These are phyloP conservation scores for Ampelocalamus luodianensis DNA, from an alignment of 176 grass and related monocot species.

Conservation along the genomic window DNA sequence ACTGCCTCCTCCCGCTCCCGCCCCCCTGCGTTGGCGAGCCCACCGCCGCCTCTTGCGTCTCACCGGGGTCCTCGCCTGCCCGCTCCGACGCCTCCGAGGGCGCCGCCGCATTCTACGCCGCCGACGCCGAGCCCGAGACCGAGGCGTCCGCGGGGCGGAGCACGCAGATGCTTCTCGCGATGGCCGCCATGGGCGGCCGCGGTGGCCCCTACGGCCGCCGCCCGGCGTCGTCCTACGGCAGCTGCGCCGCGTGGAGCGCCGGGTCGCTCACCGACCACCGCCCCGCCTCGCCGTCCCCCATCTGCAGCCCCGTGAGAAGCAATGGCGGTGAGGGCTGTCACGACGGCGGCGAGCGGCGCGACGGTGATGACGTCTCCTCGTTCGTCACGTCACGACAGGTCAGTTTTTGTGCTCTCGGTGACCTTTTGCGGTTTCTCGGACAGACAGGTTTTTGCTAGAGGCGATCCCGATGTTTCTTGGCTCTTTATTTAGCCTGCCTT, in stretches of 20 bases:
- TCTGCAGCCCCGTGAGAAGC: constrained; percentile 72
- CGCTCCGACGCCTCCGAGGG: constrained; percentile 51
- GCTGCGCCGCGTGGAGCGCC: constrained; percentile 63
- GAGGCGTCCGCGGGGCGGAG: constrained; percentile 53
- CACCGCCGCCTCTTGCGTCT: constrained; percentile 49
- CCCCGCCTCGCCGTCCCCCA: constrained; percentile 69
- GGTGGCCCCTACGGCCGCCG: constrained; percentile 57
- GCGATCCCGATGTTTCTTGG: neutral
- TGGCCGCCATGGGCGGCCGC: constrained; percentile 58
- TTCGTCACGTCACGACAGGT: constrained; percentile 57
- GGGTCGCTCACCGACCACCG: constrained; percentile 61
- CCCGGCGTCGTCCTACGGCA: constrained; percentile 63
- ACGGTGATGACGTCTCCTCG: constrained; percentile 45
- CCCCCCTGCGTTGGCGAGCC: constrained; percentile 53
- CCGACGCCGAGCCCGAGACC: constrained; percentile 22
- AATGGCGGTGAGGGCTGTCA: neutral
- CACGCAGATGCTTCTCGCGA: constrained; percentile 66
- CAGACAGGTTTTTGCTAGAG: constrained; percentile 26
- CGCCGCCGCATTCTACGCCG: constrained; percentile 36
- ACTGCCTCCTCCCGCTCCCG: constrained; percentile 34
- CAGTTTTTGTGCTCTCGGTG: constrained; percentile 33
- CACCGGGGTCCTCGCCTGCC: constrained; percentile 49
- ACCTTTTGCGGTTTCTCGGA: neutral
- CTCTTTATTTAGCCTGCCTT: constrained; percentile 26
- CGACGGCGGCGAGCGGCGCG: constrained; percentile 24